Evolutionary conservation across 2,329 filamentous ascomycete species (phyloP).

Genomic region (Zymoseptoria pseudotritici): DNA sequence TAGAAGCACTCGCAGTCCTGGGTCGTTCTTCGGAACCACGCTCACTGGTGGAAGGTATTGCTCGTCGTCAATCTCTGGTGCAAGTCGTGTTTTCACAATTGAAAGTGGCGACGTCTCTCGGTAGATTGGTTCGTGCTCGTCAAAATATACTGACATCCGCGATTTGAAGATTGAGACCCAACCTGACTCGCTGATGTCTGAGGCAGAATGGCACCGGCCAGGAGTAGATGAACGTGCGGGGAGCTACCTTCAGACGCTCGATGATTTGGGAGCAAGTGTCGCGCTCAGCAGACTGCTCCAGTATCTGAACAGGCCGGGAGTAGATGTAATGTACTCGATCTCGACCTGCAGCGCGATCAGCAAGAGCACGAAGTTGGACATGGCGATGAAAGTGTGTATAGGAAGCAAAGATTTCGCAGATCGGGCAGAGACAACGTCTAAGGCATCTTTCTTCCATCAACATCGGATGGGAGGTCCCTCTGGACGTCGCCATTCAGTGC

Average conservation of each 20-base stretch:
- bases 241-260: background rate
- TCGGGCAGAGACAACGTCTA: background rate
- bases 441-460: background rate
- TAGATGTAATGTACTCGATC: background rate
- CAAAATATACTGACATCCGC: background rate
- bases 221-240: background rate
- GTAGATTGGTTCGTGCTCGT: slow-evolving; percentile 2
- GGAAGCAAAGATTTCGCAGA: background rate
- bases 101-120: background rate
- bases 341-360: background rate
- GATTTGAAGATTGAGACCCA: background rate
- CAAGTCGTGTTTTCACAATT: background rate
- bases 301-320: background rate
- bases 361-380: background rate
- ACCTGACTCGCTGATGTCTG: background rate
- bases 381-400: background rate
- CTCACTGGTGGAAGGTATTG: background rate
- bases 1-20: background rate
- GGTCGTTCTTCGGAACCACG: background rate
- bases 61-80: background rate
- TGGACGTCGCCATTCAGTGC: background rate
- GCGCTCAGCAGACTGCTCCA: background rate
- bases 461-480: background rate
- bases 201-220: background rate
- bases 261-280: background rate